A percentile compares a stretch with the other conserved stretches of the same genome.
phyloP scores from a whole-genome alignment of 805 yeast species.

The Metschnikowia proteae region DNA sequence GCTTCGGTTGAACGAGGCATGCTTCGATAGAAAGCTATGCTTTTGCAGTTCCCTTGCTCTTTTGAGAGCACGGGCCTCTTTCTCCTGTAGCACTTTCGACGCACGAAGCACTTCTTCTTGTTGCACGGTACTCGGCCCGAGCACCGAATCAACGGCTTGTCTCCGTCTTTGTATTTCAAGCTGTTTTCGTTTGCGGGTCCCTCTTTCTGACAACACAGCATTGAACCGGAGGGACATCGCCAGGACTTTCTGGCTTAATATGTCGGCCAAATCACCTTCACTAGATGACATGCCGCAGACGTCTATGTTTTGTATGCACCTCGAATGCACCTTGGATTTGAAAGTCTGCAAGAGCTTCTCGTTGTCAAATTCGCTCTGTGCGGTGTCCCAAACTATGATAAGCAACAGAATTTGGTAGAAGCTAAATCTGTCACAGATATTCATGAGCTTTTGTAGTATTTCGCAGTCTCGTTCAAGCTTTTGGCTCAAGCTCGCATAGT shows the following conservation, averaged over 20 bases:
- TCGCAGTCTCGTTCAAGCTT: conserved; percentile 38
- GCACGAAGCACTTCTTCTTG: background rate
- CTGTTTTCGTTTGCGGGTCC: conserved; percentile 21
- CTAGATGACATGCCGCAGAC: conserved; percentile 34
- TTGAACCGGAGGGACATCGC: conserved; percentile 22
- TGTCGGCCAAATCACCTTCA: conserved; percentile 24
- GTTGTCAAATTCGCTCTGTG: conserved; percentile 15
- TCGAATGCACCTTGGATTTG: conserved; percentile 9
- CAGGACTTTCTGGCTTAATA: conserved; percentile 22
- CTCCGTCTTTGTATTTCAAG: conserved; percentile 7
- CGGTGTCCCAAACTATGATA: conserved; percentile 41
- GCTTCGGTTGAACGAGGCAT: conserved; percentile 15
- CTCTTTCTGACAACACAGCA: conserved; percentile 30
- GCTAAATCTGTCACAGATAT: conserved; percentile 33
- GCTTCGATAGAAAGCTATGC: conserved; percentile 34
- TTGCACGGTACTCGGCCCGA: background rate
- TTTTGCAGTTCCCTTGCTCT: conserved; percentile 28
- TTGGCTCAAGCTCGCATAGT: conserved; percentile 18
- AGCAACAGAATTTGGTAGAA: conserved; percentile 38
- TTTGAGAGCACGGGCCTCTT: conserved; percentile 24
- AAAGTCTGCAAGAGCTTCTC: conserved; percentile 19
- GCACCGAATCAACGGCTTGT: background rate
- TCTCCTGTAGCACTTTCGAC: conserved; percentile 16
- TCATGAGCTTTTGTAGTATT: conserved; percentile 33
- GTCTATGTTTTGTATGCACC: conserved; percentile 20